A percentile compares a stretch with the other conserved stretches of the same genome.
Evolutionary conservation across 1,284 basidiomycete genomes (phyloP).

Genomic region (Cryptococcus sp.): DNA sequence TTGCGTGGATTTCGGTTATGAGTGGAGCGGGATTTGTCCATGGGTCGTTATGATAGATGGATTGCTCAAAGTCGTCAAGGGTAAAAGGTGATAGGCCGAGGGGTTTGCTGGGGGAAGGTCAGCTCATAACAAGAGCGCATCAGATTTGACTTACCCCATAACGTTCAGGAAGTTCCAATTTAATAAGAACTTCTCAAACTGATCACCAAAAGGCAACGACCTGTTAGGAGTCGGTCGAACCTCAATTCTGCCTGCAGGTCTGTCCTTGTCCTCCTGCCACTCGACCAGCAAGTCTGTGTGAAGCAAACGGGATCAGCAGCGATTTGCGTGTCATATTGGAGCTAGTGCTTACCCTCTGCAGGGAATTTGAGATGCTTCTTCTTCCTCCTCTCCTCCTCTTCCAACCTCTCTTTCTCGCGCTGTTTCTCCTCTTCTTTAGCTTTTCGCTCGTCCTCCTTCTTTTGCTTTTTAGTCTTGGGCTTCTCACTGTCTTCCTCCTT

Average conservation of each 20-base stretch:
- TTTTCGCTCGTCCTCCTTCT: constrained; percentile 63
- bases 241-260: constrained; percentile 46
- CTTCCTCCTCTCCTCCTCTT: constrained; percentile 57
- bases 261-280: constrained; percentile 68
- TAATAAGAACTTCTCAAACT: constrained; percentile 83
- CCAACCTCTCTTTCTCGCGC: constrained; percentile 62
- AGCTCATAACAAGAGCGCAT: not conserved
- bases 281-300: constrained; percentile 77
- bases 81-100: constrained; percentile 87
- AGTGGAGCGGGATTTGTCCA: constrained; percentile 71
- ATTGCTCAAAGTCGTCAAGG: constrained; percentile 88
- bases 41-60: constrained; percentile 71
- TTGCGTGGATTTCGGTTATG: constrained; percentile 83
- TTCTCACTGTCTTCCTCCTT: constrained; percentile 54
- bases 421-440: constrained; percentile 56
- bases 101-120: constrained; percentile 64
- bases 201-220: constrained; percentile 72
- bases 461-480: constrained; percentile 73
- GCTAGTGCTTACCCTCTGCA: constrained; percentile 55
- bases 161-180: constrained; percentile 90
- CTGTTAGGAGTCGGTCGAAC: constrained; percentile 65
- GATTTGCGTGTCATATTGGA: not conserved
- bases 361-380: constrained; percentile 81
- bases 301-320: constrained; percentile 58
- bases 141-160: constrained; percentile 67